Conservation (phyloP, 2,329 filamentous ascomycete genomes). For the Aspergillus versicolor region DNA sequence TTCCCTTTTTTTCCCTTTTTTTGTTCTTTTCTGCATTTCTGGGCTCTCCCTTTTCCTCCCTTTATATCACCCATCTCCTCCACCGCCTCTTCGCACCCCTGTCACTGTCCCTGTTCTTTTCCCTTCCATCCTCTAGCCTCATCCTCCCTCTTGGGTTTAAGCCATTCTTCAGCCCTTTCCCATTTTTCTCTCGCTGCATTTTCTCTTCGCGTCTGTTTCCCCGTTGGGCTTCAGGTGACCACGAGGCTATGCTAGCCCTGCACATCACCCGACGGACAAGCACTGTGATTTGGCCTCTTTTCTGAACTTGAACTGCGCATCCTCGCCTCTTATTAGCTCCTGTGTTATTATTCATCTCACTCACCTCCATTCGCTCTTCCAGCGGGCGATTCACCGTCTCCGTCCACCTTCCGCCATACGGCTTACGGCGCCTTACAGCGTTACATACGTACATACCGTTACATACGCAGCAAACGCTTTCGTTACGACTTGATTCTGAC, state of each 20-base stretch:
- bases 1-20: constrained; percentile 17
- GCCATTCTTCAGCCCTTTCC: constrained; percentile 5
- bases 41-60: constrained; percentile 8
- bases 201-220: constrained; percentile 9
- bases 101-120: constrained; percentile 12
- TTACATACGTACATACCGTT: constrained; percentile 17
- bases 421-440: constrained; percentile 11
- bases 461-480: constrained; percentile 9
- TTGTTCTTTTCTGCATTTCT: constrained; percentile 17
- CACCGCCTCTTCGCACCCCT: constrained; percentile 18
- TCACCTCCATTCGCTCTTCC: constrained; percentile 15
- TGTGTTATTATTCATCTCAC: constrained; percentile 3
- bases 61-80: constrained; percentile 18
- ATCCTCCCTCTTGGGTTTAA: constrained; percentile 17
- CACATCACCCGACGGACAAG: constrained; percentile 32
- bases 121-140: constrained; percentile 1
- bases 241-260: constrained; percentile 35
- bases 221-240: constrained; percentile 23
- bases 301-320: constrained; percentile 14
- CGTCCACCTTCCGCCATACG: too few species aligned
- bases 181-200: constrained; percentile 6
- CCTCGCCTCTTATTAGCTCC: constrained; percentile 12
- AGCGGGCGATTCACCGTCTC: neutral
- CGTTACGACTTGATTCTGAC: constrained; percentile 2
- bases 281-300: neutral